Base-by-base conservation (phyloP, 805 yeast species). In the Clavispora fructus region DNA sequence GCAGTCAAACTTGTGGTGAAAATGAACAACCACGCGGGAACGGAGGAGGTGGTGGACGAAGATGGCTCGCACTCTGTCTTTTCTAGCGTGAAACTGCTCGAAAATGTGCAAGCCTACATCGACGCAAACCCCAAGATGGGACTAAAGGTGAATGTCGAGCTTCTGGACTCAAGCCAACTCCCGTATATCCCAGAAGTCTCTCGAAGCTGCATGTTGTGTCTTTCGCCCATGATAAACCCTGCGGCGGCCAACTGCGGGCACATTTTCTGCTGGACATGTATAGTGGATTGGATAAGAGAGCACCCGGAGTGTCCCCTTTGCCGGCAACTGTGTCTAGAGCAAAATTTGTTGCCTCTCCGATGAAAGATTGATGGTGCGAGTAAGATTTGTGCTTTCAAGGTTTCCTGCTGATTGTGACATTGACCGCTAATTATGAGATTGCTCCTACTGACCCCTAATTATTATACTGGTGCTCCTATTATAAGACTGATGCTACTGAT, bases 221-320 rank as follows among this genome's bases (percentile, higher is more conserved):
- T 92, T 23, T 82, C 86, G 8, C 73, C 77, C 13, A 87, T 92
- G 94, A 72, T 67, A 1, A 79, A 87, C 50, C 98, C 99, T 5
- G 72, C 96, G 1, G 79, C 87, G 49, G 89, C 96, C 0, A 78
- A 83, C 5, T 92, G 99, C 65, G 99, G 98, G 0, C 99, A 92
- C 62, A 47, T 88, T 13, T 92, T 87, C 63, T 92, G 99, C 65
- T 92, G 98, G 97, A 73, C 71, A 7, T 92, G 98, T 62, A 81
- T 90, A 5, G 74, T 82, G 7, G 95, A 87, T 55, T 92, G 98
- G 98, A 80, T 90, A 48, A 73, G 88, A 51, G 96, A 90, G 53
- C 75, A 77, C 43, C 83, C 89, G 0, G 97, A 90, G 59, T 92
- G 99, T 61, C 98, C 99, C 0, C 69, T 94, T 26, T 94, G 98